phyloP scores from a whole-genome alignment of 768 basidiomycete species.

The Leccinum olivaceopallidum region DNA sequence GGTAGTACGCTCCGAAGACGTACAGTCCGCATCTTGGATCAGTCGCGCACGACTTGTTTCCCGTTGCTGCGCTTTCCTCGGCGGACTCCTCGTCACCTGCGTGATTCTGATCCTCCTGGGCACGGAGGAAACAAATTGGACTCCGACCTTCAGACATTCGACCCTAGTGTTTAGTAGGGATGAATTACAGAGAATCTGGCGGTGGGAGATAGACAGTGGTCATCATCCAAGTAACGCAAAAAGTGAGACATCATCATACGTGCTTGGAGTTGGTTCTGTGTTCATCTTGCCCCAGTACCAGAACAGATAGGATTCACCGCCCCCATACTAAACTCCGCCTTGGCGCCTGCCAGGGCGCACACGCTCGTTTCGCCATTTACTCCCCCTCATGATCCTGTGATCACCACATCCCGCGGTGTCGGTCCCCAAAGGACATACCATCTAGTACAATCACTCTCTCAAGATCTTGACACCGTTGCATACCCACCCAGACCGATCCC shows the following conservation, averaged over 20 bases:
- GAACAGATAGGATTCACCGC: slow-evolving; percentile 56
- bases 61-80: slow-evolving; percentile 50
- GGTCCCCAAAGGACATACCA: slow-evolving; percentile 75
- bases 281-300: slow-evolving; percentile 48
- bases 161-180: slow-evolving; percentile 70
- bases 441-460: slow-evolving; percentile 55
- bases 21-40: slow-evolving; percentile 47
- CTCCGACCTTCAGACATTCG: slow-evolving; percentile 43
- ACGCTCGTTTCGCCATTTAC: slow-evolving; percentile 53
- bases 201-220: slow-evolving; percentile 89
- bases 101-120: slow-evolving; percentile 41
- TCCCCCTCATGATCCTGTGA: slow-evolving; percentile 41
- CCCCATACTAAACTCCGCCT: slow-evolving; percentile 64
- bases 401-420: slow-evolving; percentile 53
- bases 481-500: slow-evolving; percentile 84
- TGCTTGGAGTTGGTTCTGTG: slow-evolving; percentile 3
- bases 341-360: slow-evolving; percentile 50
- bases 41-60: slow-evolving; percentile 57
- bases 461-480: slow-evolving; percentile 57
- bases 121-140: slow-evolving; percentile 46
- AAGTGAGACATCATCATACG: slow-evolving; percentile 47
- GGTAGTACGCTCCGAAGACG: slow-evolving; percentile 47
- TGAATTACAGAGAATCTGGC: slow-evolving; percentile 85
- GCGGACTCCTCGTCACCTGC: slow-evolving; percentile 49
- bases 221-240: slow-evolving; percentile 78